These are phyloP conservation scores for Gigaspora rosea DNA, from an alignment of 192 early-diverging fungal species.

Conservation along the genomic window DNA sequence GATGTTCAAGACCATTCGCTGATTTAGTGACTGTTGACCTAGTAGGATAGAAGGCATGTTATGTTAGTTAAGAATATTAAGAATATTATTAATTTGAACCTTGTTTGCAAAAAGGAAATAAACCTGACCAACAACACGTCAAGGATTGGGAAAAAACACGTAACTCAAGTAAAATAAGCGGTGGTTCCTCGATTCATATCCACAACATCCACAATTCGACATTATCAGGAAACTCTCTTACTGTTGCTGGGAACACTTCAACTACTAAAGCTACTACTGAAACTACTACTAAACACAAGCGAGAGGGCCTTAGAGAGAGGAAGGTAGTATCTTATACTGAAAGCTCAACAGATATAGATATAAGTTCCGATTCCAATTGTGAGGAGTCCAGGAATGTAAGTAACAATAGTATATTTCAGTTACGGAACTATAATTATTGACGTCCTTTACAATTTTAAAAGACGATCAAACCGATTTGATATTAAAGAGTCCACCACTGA, in stretches of 20 bases:
- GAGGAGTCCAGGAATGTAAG: no score
- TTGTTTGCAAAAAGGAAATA: conserved; percentile 25
- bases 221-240: conserved; percentile 19
- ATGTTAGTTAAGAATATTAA: conserved; percentile 27
- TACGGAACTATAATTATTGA: no score
- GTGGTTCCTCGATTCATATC: conserved; percentile 9
- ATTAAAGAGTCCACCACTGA: no score
- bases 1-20: conserved; percentile 5
- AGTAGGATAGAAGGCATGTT: conserved; percentile 4
- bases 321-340: conserved; percentile 16
- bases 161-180: conserved; percentile 25
- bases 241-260: conserved; percentile 20
- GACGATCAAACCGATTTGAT: no score
- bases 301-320: conserved; percentile 20
- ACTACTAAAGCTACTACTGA: no score
- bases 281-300: conserved; percentile 24
- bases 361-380: no score
- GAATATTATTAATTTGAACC: conserved; percentile 25
- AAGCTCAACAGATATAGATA: no score
- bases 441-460: no score
- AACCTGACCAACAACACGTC: conserved; percentile 21
- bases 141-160: conserved; percentile 26
- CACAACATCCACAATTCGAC: conserved; percentile 19
- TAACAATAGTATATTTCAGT: no score
- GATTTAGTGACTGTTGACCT: no score